Base-by-base conservation (phyloP, 208 protist species). In the Leishmania turanica region DNA sequence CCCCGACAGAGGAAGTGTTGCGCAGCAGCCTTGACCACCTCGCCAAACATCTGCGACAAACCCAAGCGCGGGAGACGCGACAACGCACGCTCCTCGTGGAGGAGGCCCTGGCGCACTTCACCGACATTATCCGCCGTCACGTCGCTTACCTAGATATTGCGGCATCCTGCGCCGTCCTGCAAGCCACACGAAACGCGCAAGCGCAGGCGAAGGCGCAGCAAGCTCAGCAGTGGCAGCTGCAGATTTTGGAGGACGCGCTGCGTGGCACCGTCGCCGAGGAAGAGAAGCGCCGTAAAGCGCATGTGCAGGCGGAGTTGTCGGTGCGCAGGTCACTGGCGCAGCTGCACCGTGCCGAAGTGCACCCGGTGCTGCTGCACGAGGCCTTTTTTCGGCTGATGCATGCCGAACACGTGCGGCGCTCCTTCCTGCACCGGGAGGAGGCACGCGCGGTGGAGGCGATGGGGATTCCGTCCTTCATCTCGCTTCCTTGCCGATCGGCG, bases 391-490 rank as follows among this genome's bases (percentile, higher is more conserved):
- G 72, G 0, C 72, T 92, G 37, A 37, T 84, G 2, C 77, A 87
- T 40, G 89, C 80, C 1, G 89, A 92, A 78, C 77, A 82, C 40
- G 76, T 87, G 37, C 81, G 89, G 9, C 84, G 89, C 4, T 78
- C 73, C 19, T 89, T 88, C 64, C 62, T 90, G 24, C 86, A 86
- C 31, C 82, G 87, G 45, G 79, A 89, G 75, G 89, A 92, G 84
- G 75, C 89, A 24, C 81, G 74, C 0, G 89, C 27, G 19, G 86
- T 87, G 9, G 77, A 90, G 53, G 78, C 45, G 72, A 66, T 92
- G 62, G 45, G 64, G 51, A 86, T 92, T 17, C 84, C 82, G 3
- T 60, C 54, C 37, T 91, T 86, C 47, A 79, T 82, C 31, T 40
- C 82, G 4, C 45, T 86, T 40, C 82, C 82, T 1, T 77, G 53